Percentiles rank a stretch among this genome's conserved stretches.
Conservation (phyloP, 148 eudicot genomes). For the Selenicereus undatus region DNA sequence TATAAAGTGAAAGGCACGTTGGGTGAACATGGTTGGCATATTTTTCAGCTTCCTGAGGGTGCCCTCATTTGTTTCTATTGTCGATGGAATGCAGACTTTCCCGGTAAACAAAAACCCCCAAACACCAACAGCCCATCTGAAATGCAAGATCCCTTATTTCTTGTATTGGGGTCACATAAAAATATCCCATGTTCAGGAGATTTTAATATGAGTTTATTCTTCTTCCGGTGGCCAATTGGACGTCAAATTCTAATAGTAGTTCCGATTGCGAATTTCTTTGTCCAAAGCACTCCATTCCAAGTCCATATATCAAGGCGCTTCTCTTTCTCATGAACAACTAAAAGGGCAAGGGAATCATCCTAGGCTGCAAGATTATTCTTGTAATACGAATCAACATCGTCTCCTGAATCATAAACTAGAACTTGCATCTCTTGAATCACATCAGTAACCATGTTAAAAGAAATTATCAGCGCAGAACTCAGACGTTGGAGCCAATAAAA, state of each 20-base stretch:
- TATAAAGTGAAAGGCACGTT: too few species aligned
- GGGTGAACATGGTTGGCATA: too few species aligned
- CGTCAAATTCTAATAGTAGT: not conserved
- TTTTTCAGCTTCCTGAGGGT: too few species aligned
- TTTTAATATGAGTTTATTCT: slow-evolving; percentile 5
- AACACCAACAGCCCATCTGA: not conserved
- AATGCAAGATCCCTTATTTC: not conserved
- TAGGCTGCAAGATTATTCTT: not conserved
- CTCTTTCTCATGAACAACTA: not conserved
- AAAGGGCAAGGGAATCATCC: slow-evolving; percentile 15
- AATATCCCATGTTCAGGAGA: not conserved
- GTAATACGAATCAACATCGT: too few species aligned
- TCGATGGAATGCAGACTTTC: not conserved
- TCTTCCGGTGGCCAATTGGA: not conserved
- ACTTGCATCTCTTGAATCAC: not conserved
- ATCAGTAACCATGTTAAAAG: not conserved
- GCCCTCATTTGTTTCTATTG: too few species aligned
- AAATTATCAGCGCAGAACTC: not conserved
- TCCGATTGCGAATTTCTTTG: slow-evolving; percentile 14
- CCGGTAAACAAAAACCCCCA: not conserved
- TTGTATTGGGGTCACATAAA: slow-evolving; percentile 8
- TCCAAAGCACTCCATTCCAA: slow-evolving; percentile 11
- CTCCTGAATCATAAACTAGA: not conserved
- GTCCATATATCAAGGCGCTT: slow-evolving; percentile 7
- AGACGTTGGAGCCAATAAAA: not conserved